Conservation (phyloP, 1,284 basidiomycete genomes). For the Pulchroboletus neoregius region DNA sequence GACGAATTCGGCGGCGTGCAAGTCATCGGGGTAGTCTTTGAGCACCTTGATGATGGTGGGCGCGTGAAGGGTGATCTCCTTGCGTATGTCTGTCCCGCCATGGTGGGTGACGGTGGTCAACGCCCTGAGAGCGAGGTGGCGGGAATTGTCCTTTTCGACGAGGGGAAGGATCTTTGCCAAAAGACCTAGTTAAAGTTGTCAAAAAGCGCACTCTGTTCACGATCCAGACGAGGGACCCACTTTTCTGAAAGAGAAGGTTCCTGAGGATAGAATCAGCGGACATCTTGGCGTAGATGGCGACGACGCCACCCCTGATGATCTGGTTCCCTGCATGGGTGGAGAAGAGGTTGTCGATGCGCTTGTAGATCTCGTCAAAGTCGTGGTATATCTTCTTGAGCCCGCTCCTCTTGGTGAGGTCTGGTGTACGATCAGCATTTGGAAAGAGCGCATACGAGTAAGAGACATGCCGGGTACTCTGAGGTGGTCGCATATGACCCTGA, state of each 20-base stretch:
- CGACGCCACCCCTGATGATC: slow-evolving; percentile 48
- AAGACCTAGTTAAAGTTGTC: slow-evolving; percentile 39
- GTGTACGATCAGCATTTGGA: neutral
- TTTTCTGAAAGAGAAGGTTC: slow-evolving; percentile 53
- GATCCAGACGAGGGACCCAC: slow-evolving; percentile 29
- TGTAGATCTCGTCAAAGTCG: slow-evolving; percentile 49
- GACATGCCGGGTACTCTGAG: slow-evolving; percentile 52
- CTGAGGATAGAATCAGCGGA: slow-evolving; percentile 54
- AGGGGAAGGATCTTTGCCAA: slow-evolving; percentile 52
- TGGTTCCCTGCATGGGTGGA: slow-evolving; percentile 36
- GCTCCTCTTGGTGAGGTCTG: slow-evolving; percentile 52
- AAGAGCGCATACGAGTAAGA: fast-evolving
- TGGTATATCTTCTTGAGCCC: slow-evolving; percentile 60
- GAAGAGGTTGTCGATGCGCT: slow-evolving; percentile 45
- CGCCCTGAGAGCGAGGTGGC: slow-evolving; percentile 51
- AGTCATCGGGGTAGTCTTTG: slow-evolving; percentile 47
- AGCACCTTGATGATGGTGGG: slow-evolving; percentile 43
- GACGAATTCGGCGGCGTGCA: slow-evolving; percentile 46
- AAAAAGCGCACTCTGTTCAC: neutral
- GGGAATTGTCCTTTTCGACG: slow-evolving; percentile 42
- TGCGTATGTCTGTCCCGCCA: slow-evolving; percentile 47
- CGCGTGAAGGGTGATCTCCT: slow-evolving; percentile 47
- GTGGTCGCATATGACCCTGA: slow-evolving; percentile 45
- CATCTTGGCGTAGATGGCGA: slow-evolving; percentile 62
- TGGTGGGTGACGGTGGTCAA: slow-evolving; percentile 59